Percentiles rank a stretch among this genome's conserved stretches.
phyloP scores from a whole-genome alignment of 2,329 filamentous ascomycete genomes.

The Curvularia spicifera region DNA sequence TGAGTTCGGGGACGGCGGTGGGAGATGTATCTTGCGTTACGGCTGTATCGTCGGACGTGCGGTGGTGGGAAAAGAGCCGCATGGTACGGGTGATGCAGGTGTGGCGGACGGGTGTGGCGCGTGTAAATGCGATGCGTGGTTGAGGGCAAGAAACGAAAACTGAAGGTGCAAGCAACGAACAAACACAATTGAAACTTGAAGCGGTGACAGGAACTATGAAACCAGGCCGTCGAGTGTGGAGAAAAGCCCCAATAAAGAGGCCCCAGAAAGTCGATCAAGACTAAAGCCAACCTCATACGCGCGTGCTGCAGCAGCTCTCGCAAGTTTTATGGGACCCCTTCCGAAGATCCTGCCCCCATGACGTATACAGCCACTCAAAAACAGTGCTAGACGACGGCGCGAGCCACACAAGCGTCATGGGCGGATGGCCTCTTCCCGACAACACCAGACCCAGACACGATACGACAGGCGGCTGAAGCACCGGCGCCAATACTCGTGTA shows the following conservation, averaged over 20 bases:
- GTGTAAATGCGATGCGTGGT: not conserved
- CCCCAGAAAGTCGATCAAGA: constrained; percentile 1
- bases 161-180: not conserved
- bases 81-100: constrained; percentile 8
- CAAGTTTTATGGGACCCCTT: constrained; percentile 32
- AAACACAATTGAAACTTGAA: not conserved
- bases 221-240: constrained; percentile 7
- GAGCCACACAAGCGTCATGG: constrained; percentile 14
- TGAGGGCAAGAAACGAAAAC: not conserved
- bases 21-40: constrained; percentile 19
- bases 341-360: constrained; percentile 25
- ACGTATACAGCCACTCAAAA: constrained; percentile 26
- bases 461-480: constrained; percentile 13
- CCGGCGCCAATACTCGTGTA: constrained; percentile 11
- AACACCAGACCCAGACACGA: constrained; percentile 6
- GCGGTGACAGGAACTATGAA: constrained; percentile 7
- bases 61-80: constrained; percentile 37
- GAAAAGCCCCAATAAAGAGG: not conserved
- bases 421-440: constrained; percentile 5
- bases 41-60: constrained; percentile 25
- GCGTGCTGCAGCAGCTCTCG: constrained; percentile 28
- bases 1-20: constrained; percentile 37
- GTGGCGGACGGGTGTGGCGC: not conserved
- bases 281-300: constrained; percentile 27
- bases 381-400: constrained; percentile 10